phyloP scores from a whole-genome alignment of 2,329 filamentous ascomycete genomes.

The Hortaea werneckii region DNA sequence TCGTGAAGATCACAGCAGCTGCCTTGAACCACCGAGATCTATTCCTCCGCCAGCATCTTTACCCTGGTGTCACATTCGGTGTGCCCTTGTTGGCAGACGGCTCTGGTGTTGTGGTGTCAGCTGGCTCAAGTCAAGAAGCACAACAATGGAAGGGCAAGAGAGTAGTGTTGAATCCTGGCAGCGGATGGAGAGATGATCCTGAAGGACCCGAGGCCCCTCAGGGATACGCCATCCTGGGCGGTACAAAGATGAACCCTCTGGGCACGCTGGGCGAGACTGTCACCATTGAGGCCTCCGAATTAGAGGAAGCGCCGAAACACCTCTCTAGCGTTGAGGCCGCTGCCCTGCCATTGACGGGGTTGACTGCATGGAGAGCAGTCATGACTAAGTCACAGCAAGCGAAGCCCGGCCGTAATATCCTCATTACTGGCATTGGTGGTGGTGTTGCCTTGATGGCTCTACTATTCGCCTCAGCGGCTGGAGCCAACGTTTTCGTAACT shows the following conservation, averaged over 20 bases:
- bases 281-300: conserved; percentile 56
- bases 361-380: conserved; percentile 82
- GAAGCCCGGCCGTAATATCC: conserved; percentile 57
- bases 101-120: conserved; percentile 58
- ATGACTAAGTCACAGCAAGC: conserved; percentile 65
- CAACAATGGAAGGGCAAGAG: conserved; percentile 51
- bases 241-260: conserved; percentile 50
- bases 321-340: conserved; percentile 66
- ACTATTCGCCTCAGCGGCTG: conserved; percentile 65
- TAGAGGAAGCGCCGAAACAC: conserved; percentile 67
- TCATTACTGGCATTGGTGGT: conserved; percentile 86
- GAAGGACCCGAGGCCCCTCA: conserved; percentile 60
- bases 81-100: conserved; percentile 76
- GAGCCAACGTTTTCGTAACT: conserved; percentile 72
- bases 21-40: conserved; percentile 92
- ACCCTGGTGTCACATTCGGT: conserved; percentile 73
- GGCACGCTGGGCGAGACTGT: conserved; percentile 71
- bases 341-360: conserved; percentile 70
- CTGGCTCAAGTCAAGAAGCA: conserved; percentile 48
- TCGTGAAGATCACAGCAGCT: conserved; percentile 66
- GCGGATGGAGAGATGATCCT: conserved; percentile 63
- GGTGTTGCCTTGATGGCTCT: conserved; percentile 78
- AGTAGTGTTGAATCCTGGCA: conserved; percentile 68
- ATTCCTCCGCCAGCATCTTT: conserved; percentile 86
- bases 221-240: conserved; percentile 58